Evolutionary conservation across 441 rosid genomes (phyloP), one percentile per base, ranked within the genome.

Genomic region (Populus hybrid): DNA sequence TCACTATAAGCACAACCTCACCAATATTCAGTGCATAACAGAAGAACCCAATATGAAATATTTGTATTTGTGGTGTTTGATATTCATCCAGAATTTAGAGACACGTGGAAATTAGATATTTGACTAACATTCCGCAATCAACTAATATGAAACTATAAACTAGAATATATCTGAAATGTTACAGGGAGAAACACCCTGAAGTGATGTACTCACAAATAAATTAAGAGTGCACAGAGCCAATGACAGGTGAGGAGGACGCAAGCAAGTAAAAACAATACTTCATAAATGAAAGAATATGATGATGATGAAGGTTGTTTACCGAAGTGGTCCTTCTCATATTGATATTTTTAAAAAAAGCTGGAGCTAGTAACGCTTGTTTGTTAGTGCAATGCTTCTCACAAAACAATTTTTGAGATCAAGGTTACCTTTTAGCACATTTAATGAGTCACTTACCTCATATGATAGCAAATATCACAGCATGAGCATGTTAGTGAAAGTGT

Each of bases 1-100:
- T 24, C 30, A 73, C n/a, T 23, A 70, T 34, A 36, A 74, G 53
- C 69, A 67, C 36, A 59, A 24, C 70, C 70, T 57, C 61, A 23
- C 50, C 24, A 34, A 38, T 18, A 63, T 9, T 18, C 24, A 42
- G 19, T 73, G 28, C 23, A 71, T 57, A 14, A 4, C 0, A 11
- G 72, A 71, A 28, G 0, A 34, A 68, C n/a, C 32, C 32, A 34
- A 68, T 18, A 28, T 7, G 26, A 73, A 72, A 46, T n/a, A 72
- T 24, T 50, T 26, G 69, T 23, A 67, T 53, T 59, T 16, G 6
- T 12, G 11, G 4, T 6, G 75, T 1, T 30, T n/a, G n/a, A 19
- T 40, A 67, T 24, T 73, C 28, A 70, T 65, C 28, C 3, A 7
- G 19, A 35, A 61, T n/a, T n/a, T 63, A 53, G 21, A 53, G 2